Conservation (phyloP, 2,329 filamentous ascomycete genomes). For the Nemania abortiva region DNA sequence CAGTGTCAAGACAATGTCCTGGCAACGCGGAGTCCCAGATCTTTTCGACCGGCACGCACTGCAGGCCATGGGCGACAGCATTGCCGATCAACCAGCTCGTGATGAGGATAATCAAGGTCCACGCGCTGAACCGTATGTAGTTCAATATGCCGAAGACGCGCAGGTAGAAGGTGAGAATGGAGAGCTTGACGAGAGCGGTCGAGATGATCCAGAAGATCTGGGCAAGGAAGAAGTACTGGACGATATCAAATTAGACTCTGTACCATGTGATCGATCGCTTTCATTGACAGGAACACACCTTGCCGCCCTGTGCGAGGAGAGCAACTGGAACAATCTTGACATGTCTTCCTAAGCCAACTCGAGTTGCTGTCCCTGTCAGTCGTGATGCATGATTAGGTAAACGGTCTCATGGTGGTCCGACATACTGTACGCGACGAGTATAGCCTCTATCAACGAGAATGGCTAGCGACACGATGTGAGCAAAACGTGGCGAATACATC, state of each 20-base stretch:
- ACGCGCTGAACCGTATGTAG: neutral
- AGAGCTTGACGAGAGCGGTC: conserved; percentile 8
- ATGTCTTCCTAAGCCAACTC: neutral
- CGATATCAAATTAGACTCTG: neutral
- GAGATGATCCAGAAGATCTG: conserved; percentile 5
- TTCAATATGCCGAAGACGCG: conserved; percentile 4
- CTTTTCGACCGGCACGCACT: conserved; percentile 7
- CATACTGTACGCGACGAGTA: neutral
- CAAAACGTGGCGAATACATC: neutral
- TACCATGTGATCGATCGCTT: neutral
- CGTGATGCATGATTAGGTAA: neutral
- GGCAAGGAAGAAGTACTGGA: neutral
- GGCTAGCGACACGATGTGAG: neutral
- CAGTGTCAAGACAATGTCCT: conserved; percentile 7
- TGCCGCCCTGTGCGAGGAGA: neutral
- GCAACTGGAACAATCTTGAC: neutral
- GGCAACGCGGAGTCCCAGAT: neutral
- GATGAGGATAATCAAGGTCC: neutral
- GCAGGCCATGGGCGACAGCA: neutral
- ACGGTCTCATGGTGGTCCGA: neutral
- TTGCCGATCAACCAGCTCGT: neutral
- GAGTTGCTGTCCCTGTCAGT: neutral
- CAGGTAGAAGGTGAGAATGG: conserved; percentile 14
- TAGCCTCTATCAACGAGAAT: neutral
- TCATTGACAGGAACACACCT: neutral